phyloP scores from a whole-genome alignment of 352 stramenopile species.

The Globisporangium spinosum region DNA sequence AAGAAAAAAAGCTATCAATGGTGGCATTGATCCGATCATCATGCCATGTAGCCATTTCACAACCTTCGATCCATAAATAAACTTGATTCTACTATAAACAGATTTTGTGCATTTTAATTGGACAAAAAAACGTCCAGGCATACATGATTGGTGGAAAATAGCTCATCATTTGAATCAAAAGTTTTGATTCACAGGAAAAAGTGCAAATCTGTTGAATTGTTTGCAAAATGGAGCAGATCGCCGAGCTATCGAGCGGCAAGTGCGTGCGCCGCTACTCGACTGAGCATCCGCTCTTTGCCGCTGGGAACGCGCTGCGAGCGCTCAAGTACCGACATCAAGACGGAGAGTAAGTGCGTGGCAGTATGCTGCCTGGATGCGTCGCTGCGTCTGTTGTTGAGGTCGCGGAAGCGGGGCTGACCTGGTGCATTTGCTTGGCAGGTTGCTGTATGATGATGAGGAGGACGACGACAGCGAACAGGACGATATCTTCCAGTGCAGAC shows the following conservation, averaged over 20 bases:
- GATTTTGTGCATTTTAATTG: too few species aligned
- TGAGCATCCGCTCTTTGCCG: conserved; percentile 44
- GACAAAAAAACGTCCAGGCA: too few species aligned
- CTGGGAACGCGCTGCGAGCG: conserved; percentile 37
- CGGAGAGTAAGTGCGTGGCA: conserved; percentile 15
- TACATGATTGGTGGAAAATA: neutral
- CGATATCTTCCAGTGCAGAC: conserved; percentile 32
- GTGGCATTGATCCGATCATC: too few species aligned
- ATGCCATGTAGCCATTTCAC: neutral
- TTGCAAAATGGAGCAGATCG: conserved; percentile 28
- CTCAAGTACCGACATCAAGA: conserved; percentile 49
- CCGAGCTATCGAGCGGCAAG: conserved; percentile 39
- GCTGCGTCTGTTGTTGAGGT: too few species aligned
- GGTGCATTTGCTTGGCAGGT: neutral
- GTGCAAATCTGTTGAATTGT: neutral
- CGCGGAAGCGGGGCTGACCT: neutral
- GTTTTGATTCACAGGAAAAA: too few species aligned
- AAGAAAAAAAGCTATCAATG: too few species aligned
- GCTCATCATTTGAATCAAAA: too few species aligned
- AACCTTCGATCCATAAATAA: too few species aligned
- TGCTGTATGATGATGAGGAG: conserved; percentile 10
- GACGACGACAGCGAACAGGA: neutral
- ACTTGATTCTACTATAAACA: too few species aligned
- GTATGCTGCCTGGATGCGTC: too few species aligned
- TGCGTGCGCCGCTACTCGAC: conserved; percentile 46